Conservation (phyloP, 352 stramenopile species). For the Phytophthora multivora region DNA sequence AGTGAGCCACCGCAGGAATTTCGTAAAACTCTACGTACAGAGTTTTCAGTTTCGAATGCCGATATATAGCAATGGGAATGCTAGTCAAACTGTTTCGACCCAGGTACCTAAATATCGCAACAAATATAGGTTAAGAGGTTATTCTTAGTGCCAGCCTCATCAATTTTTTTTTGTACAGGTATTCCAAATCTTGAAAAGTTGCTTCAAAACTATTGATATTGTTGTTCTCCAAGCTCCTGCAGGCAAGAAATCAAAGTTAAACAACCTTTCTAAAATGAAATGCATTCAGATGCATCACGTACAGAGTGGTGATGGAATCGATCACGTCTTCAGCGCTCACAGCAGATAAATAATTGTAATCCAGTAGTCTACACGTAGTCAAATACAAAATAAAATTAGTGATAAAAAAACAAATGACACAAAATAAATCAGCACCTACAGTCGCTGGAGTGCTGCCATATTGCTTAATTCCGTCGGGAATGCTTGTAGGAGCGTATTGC, state of each 20-base stretch:
- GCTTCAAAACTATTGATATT: slow-evolving; percentile 50
- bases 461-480: slow-evolving; percentile 4
- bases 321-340: not conserved
- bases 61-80: slow-evolving; percentile 51
- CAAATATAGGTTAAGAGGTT: no score
- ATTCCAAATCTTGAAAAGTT: slow-evolving; percentile 53
- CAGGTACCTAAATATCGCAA: slow-evolving; percentile 30
- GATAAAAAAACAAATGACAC: not conserved
- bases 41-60: slow-evolving; percentile 41
- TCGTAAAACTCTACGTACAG: slow-evolving; percentile 27
- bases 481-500: slow-evolving; percentile 1
- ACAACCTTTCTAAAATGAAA: not conserved
- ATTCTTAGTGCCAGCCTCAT: not conserved
- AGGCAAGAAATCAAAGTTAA: slow-evolving; percentile 5
- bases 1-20: not conserved
- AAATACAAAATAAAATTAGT: not conserved
- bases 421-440: not conserved
- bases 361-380: not conserved
- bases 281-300: not conserved
- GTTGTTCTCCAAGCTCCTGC: slow-evolving; percentile 40
- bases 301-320: slow-evolving; percentile 9
- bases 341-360: slow-evolving; percentile 15
- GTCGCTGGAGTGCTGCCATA: slow-evolving; percentile 9
- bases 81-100: slow-evolving; percentile 53
- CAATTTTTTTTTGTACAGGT: slow-evolving; percentile 30